phyloP scores from a whole-genome alignment of 495 filamentous ascomycete species.

The Pseudoneurospora amorphoporcata region DNA sequence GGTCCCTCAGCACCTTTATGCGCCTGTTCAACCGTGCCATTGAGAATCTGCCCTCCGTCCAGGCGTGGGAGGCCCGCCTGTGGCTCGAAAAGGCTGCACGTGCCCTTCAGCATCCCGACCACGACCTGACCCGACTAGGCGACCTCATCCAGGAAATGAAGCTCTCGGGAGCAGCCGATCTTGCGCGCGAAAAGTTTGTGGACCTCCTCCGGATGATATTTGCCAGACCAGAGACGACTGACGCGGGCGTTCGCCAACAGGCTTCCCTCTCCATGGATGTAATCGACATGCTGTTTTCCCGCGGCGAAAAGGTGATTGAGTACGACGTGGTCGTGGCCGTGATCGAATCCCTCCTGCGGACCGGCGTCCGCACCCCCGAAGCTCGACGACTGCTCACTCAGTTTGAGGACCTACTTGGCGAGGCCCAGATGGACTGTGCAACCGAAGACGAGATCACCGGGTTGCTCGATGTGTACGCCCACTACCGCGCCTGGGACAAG shows the following conservation, averaged over 20 bases:
- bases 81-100: slow-evolving; percentile 16
- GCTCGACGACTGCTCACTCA: slow-evolving; percentile 9
- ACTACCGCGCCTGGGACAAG: slow-evolving; percentile 35
- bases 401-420: slow-evolving; percentile 17
- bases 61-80: slow-evolving; percentile 22
- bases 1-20: slow-evolving; percentile 10
- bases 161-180: slow-evolving; percentile 17
- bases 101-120: not conserved
- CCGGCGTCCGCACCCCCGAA: not conserved
- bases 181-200: slow-evolving; percentile 21
- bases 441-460: slow-evolving; percentile 35
- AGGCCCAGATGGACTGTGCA: slow-evolving; percentile 33
- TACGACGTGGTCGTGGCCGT: slow-evolving; percentile 30
- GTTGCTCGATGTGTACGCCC: slow-evolving; percentile 35
- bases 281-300: slow-evolving; percentile 29
- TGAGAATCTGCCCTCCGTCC: slow-evolving; percentile 13
- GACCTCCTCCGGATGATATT: slow-evolving; percentile 28
- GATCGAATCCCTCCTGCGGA: slow-evolving; percentile 22
- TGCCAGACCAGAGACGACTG: slow-evolving; percentile 1
- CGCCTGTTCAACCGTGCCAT: slow-evolving; percentile 17
- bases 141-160: slow-evolving; percentile 18
- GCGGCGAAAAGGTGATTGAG: slow-evolving; percentile 21
- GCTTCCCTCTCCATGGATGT: slow-evolving; percentile 23
- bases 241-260: slow-evolving; percentile 6
- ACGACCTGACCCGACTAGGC: slow-evolving; percentile 1